Evolutionary conservation across 257 asterid species (phyloP).

Genomic region (Capsicum rhomboideum): DNA sequence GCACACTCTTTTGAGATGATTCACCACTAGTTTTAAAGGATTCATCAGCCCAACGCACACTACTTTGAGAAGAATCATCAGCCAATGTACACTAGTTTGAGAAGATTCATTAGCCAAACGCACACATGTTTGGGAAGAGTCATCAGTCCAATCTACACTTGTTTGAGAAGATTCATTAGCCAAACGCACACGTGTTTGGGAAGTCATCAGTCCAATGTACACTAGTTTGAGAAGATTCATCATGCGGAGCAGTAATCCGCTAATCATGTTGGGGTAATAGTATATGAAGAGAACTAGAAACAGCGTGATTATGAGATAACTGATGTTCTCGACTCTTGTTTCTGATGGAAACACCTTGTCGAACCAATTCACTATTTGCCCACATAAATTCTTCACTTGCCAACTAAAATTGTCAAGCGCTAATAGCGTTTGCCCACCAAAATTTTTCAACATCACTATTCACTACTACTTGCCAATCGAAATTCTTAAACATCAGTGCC

Average conservation of each 20-base stretch:
- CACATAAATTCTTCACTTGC: background rate
- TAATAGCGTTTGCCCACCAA: background rate
- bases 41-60: too few relatives aligned
- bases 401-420: background rate
- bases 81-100: too few relatives aligned
- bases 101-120: too few relatives aligned
- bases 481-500: background rate
- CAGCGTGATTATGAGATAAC: background rate
- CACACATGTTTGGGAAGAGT: too few relatives aligned
- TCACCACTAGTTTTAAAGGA: too few relatives aligned
- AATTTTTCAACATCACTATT: background rate
- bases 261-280: too few relatives aligned
- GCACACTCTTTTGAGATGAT: too few relatives aligned
- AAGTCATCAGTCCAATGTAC: too few relatives aligned
- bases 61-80: too few relatives aligned
- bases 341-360: conserved; percentile 26
- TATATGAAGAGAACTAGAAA: background rate
- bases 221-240: rapidly evolving
- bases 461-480: background rate
- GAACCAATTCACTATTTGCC: conserved; percentile 20
- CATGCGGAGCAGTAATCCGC: background rate
- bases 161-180: too few relatives aligned
- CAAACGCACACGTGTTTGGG: too few relatives aligned
- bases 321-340: conserved; percentile 25
- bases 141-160: too few relatives aligned